Percentiles rank a stretch among this genome's conserved stretches.
phyloP scores from a whole-genome alignment of 139 green algal genomes.

The Yamagishiella unicocca region DNA sequence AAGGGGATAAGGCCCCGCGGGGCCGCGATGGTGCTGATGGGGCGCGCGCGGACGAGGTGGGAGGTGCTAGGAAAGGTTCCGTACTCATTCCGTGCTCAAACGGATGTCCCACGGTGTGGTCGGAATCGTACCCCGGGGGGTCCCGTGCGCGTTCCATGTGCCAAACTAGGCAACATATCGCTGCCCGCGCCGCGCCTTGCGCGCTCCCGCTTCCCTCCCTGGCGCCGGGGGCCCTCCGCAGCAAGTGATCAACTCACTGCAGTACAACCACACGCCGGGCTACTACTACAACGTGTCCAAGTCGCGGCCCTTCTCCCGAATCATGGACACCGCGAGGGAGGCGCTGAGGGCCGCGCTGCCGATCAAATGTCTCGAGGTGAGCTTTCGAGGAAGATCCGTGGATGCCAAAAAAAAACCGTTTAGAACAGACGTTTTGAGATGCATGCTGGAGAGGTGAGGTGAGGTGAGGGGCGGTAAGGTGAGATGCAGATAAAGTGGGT shows the following conservation, averaged over 20 bases:
- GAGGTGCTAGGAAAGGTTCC: not conserved
- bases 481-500: no score
- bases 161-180: not conserved
- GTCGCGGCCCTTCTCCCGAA: slow-evolving; percentile 47
- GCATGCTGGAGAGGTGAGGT: no score
- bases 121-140: not conserved
- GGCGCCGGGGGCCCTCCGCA: slow-evolving; percentile 21
- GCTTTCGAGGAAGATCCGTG: no score
- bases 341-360: slow-evolving; percentile 41
- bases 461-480: no score
- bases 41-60: not conserved
- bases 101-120: not conserved
- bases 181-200: not conserved
- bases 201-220: not conserved
- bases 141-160: not conserved
- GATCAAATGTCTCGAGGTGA: slow-evolving; percentile 70
- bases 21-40: not conserved
- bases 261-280: slow-evolving; percentile 73
- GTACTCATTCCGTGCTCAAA: not conserved
- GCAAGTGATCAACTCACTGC: slow-evolving; percentile 62
- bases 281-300: slow-evolving; percentile 75
- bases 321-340: slow-evolving; percentile 19
- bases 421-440: no score
- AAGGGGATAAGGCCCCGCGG: not conserved
- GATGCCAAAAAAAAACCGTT: no score